Conservation (phyloP, 345 rosid species). For the Iberis pinnata region DNA sequence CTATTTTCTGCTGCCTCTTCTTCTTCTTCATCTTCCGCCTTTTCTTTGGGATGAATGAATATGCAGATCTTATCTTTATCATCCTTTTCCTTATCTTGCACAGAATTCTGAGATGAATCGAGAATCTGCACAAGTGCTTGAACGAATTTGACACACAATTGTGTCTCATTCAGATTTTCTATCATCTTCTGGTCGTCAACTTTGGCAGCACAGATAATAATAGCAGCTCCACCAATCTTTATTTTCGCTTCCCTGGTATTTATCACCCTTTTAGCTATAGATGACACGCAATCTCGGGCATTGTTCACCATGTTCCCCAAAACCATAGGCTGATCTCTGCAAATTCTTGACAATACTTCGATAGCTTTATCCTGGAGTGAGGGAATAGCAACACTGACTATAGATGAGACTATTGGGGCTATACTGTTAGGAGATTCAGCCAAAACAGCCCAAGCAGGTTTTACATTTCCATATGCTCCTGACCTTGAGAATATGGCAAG, state of each 20-base stretch:
- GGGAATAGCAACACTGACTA: constrained; percentile 58
- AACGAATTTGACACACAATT: constrained; percentile 52
- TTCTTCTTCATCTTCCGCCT: constrained; percentile 34
- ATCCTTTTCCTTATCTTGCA: constrained; percentile 42
- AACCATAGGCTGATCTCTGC: constrained; percentile 69
- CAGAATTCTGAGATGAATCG: constrained; percentile 41
- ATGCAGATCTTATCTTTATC: constrained; percentile 54
- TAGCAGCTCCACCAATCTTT: constrained; percentile 90
- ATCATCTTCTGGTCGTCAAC: constrained; percentile 70
- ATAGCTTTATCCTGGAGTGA: constrained; percentile 90
- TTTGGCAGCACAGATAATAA: constrained; percentile 90
- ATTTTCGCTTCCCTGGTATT: constrained; percentile 56
- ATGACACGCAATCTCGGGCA: constrained; percentile 60
- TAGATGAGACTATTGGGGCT: constrained; percentile 72
- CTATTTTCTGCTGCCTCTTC: constrained; percentile 40
- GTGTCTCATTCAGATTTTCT: constrained; percentile 81
- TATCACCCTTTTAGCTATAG: constrained; percentile 71
- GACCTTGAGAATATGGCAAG: constrained; percentile 87
- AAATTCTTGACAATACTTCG: constrained; percentile 81
- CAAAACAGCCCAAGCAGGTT: constrained; percentile 94
- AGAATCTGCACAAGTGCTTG: constrained; percentile 72
- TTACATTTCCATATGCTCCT: constrained; percentile 47
- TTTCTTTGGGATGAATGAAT: constrained; percentile 42
- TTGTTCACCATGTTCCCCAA: constrained; percentile 65
- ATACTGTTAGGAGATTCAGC: constrained; percentile 71